A percentile compares a stretch with the other conserved stretches of the same genome.
Conservation (phyloP, 768 basidiomycete genomes). For the Boletus sp. region DNA sequence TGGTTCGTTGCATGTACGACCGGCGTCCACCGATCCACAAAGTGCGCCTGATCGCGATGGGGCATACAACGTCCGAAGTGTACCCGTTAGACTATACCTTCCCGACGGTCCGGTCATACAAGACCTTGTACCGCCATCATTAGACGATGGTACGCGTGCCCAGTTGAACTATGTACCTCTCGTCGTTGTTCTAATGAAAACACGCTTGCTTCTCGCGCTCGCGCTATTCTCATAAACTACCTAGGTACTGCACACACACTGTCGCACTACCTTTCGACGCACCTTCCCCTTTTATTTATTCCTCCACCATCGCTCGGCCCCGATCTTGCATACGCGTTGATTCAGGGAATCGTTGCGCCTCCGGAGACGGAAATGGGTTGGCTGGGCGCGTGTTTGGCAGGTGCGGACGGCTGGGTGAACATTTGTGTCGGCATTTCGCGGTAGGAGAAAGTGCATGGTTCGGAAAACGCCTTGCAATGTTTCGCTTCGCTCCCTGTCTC, state of each 20-base stretch:
- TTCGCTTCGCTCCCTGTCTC: not conserved
- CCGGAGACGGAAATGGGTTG: constrained; percentile 89
- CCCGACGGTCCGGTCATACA: constrained; percentile 90
- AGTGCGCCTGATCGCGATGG: constrained; percentile 67
- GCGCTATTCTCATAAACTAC: not conserved
- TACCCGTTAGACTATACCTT: constrained; percentile 88
- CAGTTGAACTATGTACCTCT: not conserved
- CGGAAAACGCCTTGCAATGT: too few species aligned
- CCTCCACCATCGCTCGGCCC: constrained; percentile 39
- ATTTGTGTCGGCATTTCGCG: constrained; percentile 69
- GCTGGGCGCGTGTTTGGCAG: constrained; percentile 89
- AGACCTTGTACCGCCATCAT: constrained; percentile 78
- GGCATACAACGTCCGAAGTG: constrained; percentile 81
- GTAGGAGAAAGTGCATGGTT: constrained; percentile 10
- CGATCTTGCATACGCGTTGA: constrained; percentile 70
- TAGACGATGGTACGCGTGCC: constrained; percentile 65
- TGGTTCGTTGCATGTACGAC: constrained; percentile 62
- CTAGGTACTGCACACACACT: constrained; percentile 75
- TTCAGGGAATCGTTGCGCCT: constrained; percentile 85
- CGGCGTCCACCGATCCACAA: constrained; percentile 61
- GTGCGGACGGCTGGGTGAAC: constrained; percentile 95
- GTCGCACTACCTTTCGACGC: constrained; percentile 59
- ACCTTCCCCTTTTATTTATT: constrained; percentile 81
- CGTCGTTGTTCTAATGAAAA: not conserved
- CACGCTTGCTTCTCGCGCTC: not conserved